phyloP scores from a whole-genome alignment of 495 filamentous ascomycete species.

The Trichoderma orchidacearum region DNA sequence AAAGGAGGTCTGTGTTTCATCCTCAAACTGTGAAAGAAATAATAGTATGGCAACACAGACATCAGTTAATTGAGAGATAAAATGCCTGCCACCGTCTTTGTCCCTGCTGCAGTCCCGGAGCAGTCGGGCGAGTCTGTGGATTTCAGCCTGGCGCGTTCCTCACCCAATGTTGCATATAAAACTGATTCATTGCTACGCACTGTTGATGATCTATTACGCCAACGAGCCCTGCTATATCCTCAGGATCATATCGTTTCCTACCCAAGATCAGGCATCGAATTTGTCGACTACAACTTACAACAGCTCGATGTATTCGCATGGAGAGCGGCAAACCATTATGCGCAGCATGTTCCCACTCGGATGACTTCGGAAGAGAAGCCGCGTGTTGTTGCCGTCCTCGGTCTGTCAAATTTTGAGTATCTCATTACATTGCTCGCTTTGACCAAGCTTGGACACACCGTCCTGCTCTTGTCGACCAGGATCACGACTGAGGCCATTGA shows the following conservation, averaged over 20 bases:
- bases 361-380: slow-evolving; percentile 14
- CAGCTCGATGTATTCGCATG: slow-evolving; percentile 17
- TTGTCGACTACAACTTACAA: slow-evolving; percentile 16
- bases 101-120: not conserved
- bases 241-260: slow-evolving; percentile 16
- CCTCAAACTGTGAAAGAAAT: too few relatives aligned
- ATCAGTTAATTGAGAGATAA: too few relatives aligned
- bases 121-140: not conserved
- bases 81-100: too few relatives aligned
- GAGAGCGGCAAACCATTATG: slow-evolving; percentile 7
- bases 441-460: slow-evolving; percentile 29
- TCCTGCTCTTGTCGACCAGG: slow-evolving; percentile 32
- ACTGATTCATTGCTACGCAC: slow-evolving; percentile 1
- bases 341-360: slow-evolving; percentile 9
- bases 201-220: slow-evolving; percentile 12
- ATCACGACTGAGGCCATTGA: slow-evolving; percentile 29
- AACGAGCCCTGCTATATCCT: slow-evolving; percentile 5
- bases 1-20: too few relatives aligned
- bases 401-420: slow-evolving; percentile 28
- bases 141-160: not conserved
- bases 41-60: too few relatives aligned
- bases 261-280: slow-evolving; percentile 13
- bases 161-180: not conserved
- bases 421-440: slow-evolving; percentile 28
- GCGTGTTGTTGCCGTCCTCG: slow-evolving; percentile 30